Base-by-base conservation (phyloP, 2,329 filamentous ascomycete species). In the Achaetomium macrosporum region DNA sequence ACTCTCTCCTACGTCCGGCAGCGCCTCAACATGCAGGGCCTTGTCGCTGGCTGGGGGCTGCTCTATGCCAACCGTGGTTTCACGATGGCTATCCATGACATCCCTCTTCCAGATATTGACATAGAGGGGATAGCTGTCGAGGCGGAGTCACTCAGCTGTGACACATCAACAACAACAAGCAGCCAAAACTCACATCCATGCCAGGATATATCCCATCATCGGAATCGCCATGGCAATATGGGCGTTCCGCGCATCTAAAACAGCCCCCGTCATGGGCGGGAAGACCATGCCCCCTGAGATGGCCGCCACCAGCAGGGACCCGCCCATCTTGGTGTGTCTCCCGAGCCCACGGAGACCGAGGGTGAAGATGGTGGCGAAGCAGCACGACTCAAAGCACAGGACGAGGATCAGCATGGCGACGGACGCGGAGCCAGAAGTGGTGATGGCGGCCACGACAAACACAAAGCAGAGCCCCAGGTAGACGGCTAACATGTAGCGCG, bases 281-380 rank as follows among this genome's bases (percentile, higher is more conserved):
- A 81, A 78, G 9, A 75, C 71, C 48, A 77, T 77, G n/a, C 76
- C 79, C 6, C 79, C 79, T 2, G 71, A 72, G 5, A 82, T 78
- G 43, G 75, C 76, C 1, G 72, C 76, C 1, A 83, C 73, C 33
- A 83, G 76, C 57, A 77, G 73, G 1, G 75, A 75, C 2, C 73
- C 73, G 6, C 78, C 78, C 42, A 72, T 82, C 71, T 95, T 95
- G 4, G 87, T 90, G 59, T 88, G 79, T n/a, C 81, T 78, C 0
- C 90, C 90, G 46, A 95, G 80, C 1, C 90, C 89, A 2, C 88
- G 81, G 54, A 95, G 83, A 3, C 86, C 87, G 12, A 93, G 77
- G 3, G 87, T 83, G 60, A 90, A 90, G 55, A 93, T 84, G 91
- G 83, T 0, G 90, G 90, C 75, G 88, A 95, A 61, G 89, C 81